Evolutionary conservation across 352 stramenopile genomes (phyloP).

Genomic region (Phytophthora pseudosyringae): DNA sequence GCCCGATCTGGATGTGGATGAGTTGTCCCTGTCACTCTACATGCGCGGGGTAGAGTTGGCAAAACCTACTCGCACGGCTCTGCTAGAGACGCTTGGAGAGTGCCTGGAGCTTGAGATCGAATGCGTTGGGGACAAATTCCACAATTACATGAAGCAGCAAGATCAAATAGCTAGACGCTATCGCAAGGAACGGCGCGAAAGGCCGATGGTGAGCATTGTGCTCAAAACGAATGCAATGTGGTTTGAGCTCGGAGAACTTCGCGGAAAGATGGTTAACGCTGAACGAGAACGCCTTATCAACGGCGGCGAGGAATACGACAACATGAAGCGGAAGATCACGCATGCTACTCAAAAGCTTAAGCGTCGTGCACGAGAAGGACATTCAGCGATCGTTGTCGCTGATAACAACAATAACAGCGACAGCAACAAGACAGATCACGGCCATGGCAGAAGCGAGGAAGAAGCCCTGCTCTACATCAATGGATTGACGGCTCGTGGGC

Average conservation of each 20-base stretch:
- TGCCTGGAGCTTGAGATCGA: conserved; percentile 73
- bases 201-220: conserved; percentile 38
- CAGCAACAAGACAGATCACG: background rate
- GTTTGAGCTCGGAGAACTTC: conserved; percentile 55
- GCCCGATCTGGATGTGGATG: conserved; percentile 68
- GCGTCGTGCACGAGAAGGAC: conserved; percentile 62
- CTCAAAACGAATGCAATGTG: conserved; percentile 51
- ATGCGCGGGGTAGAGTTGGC: conserved; percentile 64
- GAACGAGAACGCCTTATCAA: conserved; percentile 48
- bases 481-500: conserved; percentile 60
- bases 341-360: conserved; percentile 61
- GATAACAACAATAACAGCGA: conserved; percentile 11
- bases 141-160: conserved; percentile 72
- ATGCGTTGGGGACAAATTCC: conserved; percentile 66
- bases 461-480: conserved; percentile 46
- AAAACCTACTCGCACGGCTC: conserved; percentile 61
- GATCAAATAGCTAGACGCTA: conserved; percentile 57
- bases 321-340: conserved; percentile 67
- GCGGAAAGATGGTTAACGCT: conserved; percentile 47
- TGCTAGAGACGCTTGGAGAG: conserved; percentile 64
- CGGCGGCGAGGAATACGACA: conserved; percentile 54
- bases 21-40: conserved; percentile 65
- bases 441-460: background rate
- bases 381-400: conserved; percentile 4
- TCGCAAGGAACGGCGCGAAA: conserved; percentile 60